Evolutionary conservation across 2,329 filamentous ascomycete genomes (phyloP).

Genomic region (Exophiala sp.): DNA sequence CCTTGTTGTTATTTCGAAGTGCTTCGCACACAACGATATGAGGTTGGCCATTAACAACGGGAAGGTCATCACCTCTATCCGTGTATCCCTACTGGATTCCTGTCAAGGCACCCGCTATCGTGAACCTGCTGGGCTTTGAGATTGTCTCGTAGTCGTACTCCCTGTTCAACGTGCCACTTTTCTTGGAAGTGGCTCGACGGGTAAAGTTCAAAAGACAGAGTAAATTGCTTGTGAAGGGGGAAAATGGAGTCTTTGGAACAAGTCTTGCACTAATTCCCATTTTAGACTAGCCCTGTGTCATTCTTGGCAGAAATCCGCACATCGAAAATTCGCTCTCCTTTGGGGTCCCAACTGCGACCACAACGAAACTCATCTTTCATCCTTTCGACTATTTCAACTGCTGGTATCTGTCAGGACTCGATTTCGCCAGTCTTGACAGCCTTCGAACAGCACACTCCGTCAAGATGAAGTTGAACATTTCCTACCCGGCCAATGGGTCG

Average conservation of each 20-base stretch:
- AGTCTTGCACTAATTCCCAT: background rate
- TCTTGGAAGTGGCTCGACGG: no score
- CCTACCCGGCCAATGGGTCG: slow-evolving; percentile 98
- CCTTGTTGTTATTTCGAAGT: no score
- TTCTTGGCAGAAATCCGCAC: slow-evolving; percentile 6
- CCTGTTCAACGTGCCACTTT: no score
- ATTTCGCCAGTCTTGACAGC: slow-evolving; percentile 34
- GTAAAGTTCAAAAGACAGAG: no score
- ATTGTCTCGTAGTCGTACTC: no score
- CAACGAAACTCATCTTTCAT: slow-evolving; percentile 19
- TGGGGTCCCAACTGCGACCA: slow-evolving; percentile 1
- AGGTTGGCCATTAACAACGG: background rate
- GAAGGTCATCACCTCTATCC: no score
- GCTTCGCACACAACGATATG: background rate
- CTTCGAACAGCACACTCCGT: slow-evolving; percentile 32
- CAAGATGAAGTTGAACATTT: slow-evolving; percentile 71
- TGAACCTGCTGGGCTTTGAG: no score
- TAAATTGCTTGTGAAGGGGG: no score
- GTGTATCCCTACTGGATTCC: no score
- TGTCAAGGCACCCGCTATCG: no score
- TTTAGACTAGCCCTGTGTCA: background rate
- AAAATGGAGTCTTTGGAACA: no score
- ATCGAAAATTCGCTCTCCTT: background rate
- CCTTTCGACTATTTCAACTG: slow-evolving; percentile 32
- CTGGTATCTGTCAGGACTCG: slow-evolving; percentile 39